Percentiles rank a stretch among this genome's conserved stretches.
Conservation (phyloP, 1,139 yeast genomes). For the Kluyveromyces sp. region DNA sequence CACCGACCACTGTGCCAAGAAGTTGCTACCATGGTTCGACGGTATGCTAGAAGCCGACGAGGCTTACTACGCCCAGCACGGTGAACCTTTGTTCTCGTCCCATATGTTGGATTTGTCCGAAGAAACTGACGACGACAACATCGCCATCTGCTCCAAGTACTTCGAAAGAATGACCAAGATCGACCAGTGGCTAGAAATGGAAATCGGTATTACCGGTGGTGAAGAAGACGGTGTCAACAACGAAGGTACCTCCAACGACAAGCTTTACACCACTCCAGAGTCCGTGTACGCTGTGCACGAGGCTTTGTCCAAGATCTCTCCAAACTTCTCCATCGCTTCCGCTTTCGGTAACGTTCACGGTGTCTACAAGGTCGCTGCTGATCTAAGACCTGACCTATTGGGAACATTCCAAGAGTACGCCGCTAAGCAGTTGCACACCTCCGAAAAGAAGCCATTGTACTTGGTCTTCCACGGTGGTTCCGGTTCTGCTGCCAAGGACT, state of each 20-base stretch:
- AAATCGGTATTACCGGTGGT: constrained; percentile 99
- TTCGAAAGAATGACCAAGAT: constrained; percentile 90
- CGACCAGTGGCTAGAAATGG: constrained; percentile 99
- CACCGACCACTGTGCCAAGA: constrained; percentile 99
- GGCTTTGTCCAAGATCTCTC: constrained; percentile 85
- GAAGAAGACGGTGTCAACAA: constrained; percentile 99
- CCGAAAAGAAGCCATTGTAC: constrained; percentile 75
- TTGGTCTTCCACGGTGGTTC: constrained; percentile 99
- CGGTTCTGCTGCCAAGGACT: constrained; percentile 90
- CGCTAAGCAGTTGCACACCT: constrained; percentile 39
- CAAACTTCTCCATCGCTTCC: constrained; percentile 99
- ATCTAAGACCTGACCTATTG: constrained; percentile 84
- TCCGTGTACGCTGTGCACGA: constrained; percentile 87
- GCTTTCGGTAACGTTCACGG: constrained; percentile 99
- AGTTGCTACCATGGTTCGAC: constrained; percentile 96
- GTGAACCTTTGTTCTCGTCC: constrained; percentile 95
- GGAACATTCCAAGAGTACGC: constrained; percentile 94
- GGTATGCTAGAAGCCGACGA: constrained; percentile 97
- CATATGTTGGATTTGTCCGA: constrained; percentile 99
- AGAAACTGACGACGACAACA: constrained; percentile 94
- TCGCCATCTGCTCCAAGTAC: constrained; percentile 89
- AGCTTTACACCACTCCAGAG: constrained; percentile 92
- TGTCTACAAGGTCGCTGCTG: constrained; percentile 99
- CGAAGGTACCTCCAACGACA: constrained; percentile 81
- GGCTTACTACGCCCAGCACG: constrained; percentile 75